Evolutionary conservation across 495 filamentous ascomycete genomes (phyloP), one percentile per base, ranked within the genome.

Genomic region (Parathielavia appendiculata): DNA sequence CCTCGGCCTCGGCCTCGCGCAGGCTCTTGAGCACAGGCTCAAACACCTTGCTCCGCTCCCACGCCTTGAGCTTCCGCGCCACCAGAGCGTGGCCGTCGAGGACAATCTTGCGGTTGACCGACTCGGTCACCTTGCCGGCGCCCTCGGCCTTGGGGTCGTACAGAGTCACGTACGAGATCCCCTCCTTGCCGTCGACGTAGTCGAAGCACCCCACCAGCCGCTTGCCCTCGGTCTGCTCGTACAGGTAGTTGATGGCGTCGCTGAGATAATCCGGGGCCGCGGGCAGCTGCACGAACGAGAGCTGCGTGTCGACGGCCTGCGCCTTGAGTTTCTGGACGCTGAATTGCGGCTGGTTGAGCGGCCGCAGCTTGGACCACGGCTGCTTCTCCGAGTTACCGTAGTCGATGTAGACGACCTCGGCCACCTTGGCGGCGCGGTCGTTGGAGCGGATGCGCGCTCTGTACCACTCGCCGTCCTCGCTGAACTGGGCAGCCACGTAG

Each of bases 311-410:
- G 0, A 85, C 71, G 12, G 95, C 92, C 74, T 99, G 95, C 0
- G 89, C 74, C 64, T 86, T 88, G 35, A 99, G 84, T 71, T 86
- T 90, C 70, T 88, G 83, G 16, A 80, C 72, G 13, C 79, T 80
- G 79, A 96, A 97, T 67, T 92, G 86, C 6, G 85, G 72, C 65
- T 89, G 84, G 49, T 80, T 79, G 32, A 97, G 79, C 30, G 92
- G 82, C 22, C 93, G 86, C 23, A 99, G 84, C 46, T 78, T 76
- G 11, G 83, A 83, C 90, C 91, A 97, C 4, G 91, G 85, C 38
- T 92, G 75, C 65, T 83, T 82, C 75, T 97, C 95, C 20, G 83
- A 85, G 79, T 99, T 97, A 59, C 95, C 95, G 71, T 92, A 99
- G 74, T 99, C 95, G 61, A 97, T 83, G 75, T 96, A 99, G 14